Percentiles rank a stretch among this genome's conserved stretches.
These are phyloP conservation scores for Phaffia rhodozyma DNA, from an alignment of 1,284 basidiomycete species.

Conservation along the genomic window DNA sequence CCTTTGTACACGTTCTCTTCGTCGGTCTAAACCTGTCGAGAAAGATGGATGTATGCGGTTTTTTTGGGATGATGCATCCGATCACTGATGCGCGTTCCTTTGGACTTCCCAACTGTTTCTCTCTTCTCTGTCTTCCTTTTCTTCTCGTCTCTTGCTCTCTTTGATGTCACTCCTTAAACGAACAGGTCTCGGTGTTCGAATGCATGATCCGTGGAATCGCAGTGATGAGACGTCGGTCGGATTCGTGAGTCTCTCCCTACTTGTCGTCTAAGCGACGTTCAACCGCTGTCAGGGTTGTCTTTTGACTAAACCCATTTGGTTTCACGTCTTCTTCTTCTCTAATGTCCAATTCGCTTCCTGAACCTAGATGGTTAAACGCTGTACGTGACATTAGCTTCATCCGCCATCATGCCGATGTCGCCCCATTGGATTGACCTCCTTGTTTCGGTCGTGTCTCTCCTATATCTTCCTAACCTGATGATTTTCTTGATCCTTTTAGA, in stretches of 20 bases:
- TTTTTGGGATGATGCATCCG: not conserved
- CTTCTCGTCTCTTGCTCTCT: not conserved
- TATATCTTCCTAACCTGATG: not conserved
- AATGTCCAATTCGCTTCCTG: not conserved
- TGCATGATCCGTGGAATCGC: conserved; percentile 96
- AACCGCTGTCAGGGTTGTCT: not conserved
- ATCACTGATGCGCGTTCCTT: not conserved
- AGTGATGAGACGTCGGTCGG: conserved; percentile 89
- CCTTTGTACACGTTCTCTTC: not conserved
- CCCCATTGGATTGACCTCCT: not conserved
- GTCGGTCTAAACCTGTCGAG: not conserved
- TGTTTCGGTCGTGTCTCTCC: not conserved
- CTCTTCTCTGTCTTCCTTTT: not conserved
- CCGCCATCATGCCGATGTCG: not conserved
- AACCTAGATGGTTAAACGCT: conserved; percentile 2
- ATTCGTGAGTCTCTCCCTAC: conserved; percentile 62
- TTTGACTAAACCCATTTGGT: not conserved
- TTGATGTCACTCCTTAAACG: no score
- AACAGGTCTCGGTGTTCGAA: conserved; percentile 57
- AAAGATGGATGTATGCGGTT: not conserved
- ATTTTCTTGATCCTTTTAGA: conserved; percentile 48
- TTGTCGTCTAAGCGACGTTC: not conserved
- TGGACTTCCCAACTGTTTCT: not conserved
- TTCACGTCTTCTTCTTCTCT: not conserved
- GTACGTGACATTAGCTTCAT: not conserved